Conservation (phyloP, 768 basidiomycete species). For the Boletus tomentosulus region DNA sequence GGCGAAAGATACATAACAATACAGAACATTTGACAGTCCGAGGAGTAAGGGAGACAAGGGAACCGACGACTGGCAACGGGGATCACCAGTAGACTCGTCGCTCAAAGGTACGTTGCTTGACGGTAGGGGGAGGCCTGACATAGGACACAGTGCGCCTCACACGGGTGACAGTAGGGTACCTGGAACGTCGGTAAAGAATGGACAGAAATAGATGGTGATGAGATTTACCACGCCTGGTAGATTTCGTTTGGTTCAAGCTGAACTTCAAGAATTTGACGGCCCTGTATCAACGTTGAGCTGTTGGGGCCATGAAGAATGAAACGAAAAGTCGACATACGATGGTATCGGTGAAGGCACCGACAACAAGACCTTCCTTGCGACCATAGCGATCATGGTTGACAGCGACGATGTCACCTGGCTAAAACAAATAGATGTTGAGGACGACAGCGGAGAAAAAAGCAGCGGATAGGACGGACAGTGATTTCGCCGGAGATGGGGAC, state of each 20-base stretch:
- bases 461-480: constrained; percentile 20
- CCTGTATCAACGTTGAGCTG: constrained; percentile 39
- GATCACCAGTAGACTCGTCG: constrained; percentile 72
- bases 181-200: constrained; percentile 23
- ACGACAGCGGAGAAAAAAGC: not conserved
- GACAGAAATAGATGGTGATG: not conserved
- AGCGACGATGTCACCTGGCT: constrained; percentile 81
- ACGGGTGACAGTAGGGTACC: constrained; percentile 77
- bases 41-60: constrained; percentile 2
- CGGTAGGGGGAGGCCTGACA: constrained; percentile 40
- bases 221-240: constrained; percentile 60
- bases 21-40: constrained; percentile 28
- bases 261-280: constrained; percentile 78
- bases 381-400: constrained; percentile 62
- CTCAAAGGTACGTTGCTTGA: constrained; percentile 59
- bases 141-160: constrained; percentile 71
- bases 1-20: constrained; percentile 28
- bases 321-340: constrained; percentile 42
- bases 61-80: not conserved
- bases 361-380: constrained; percentile 73
- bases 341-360: constrained; percentile 70
- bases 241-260: constrained; percentile 68
- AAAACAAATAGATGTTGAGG: not conserved
- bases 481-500: constrained; percentile 34
- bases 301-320: not conserved